Base-by-base conservation (phyloP, 192 early-diverging fungal species). In the Mortierella antarctica region DNA sequence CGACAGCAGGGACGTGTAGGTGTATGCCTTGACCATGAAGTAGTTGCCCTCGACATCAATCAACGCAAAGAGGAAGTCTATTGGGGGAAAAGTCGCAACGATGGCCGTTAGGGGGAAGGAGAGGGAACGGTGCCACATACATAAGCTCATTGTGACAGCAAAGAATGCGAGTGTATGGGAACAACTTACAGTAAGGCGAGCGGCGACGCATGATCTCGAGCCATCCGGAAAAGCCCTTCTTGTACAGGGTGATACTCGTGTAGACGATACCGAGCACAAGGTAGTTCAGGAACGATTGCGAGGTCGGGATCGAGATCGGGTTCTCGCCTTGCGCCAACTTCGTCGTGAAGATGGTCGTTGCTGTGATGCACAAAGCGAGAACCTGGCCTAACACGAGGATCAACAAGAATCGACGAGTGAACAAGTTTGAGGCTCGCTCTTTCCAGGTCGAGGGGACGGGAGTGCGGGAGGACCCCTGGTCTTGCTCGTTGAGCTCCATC, bases 41-140 rank as follows among this genome's bases (percentile, higher is more conserved):
- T 91, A 95, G 65, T 95, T 95, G 72, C 91, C 93, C 76, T 95
- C 92, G 4, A 95, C 92, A 77, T 95, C 93, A 14, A 91, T 88
- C 10, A 89, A 62, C 1, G 87, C 89, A 71, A 95, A 74, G 6
- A 93, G 48, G 21, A 93, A 70, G 47, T 90, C 84, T 84, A 67
- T 17, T 42, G 51, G 66, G 62, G 70, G 39, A 67, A 61, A 46
- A 41, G 13, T 50, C 18, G 17, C 14, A 41, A n/a, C 5, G 47
- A 48, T 11, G 49, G 7, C 20, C 61, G 58, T 60, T 31, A 6
- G 42, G 42, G 42, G 6, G 9, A 66, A 50, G 51, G 45, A 46
- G 20, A 14, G 48, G 2, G 46, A 61, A 48, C 31, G 17, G 18
- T 12, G 0, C 9, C 31, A 48, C 12, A 11, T 18, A 50, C 57